phyloP scores from a whole-genome alignment of 306 rosid genomes.

The Sindora glabra region DNA sequence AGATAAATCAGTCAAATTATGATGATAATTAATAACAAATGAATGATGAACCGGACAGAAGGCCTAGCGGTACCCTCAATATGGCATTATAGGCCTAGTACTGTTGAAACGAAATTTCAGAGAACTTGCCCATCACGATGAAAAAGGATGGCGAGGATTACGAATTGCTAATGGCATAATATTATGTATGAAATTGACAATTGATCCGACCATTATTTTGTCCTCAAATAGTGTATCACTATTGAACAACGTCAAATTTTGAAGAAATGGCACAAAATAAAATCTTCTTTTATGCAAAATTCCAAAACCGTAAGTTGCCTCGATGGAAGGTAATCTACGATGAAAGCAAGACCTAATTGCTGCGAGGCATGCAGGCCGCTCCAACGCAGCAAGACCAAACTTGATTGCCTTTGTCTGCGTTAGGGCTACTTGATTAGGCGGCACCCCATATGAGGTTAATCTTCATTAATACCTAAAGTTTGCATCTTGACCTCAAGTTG shows the following conservation, averaged over 20 bases:
- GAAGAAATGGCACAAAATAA: not conserved
- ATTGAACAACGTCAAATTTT: not conserved
- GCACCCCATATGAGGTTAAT: constrained; percentile 22
- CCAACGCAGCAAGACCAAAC: constrained; percentile 12
- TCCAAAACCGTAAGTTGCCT: constrained; percentile 29
- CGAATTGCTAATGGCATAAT: no score
- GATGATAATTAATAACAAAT: no score
- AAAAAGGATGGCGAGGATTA: not conserved
- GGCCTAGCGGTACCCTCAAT: no score
- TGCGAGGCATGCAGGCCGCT: constrained; percentile 9
- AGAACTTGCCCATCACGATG: not conserved
- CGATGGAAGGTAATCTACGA: constrained; percentile 16
- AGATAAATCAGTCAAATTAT: no score
- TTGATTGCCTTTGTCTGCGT: constrained; percentile 5
- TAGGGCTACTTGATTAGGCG: constrained; percentile 20
- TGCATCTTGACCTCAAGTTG: not conserved
- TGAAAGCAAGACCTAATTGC: constrained; percentile 20
- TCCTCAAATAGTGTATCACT: not conserved
- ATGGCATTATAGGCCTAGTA: not conserved
- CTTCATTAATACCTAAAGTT: constrained; percentile 19
- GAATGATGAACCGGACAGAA: no score
- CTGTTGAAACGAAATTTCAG: no score
- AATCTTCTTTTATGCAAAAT: constrained; percentile 1
- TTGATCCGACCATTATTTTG: no score
- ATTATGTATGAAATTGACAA: no score